Percentiles rank a stretch among this genome's conserved stretches.
phyloP scores from a whole-genome alignment of 306 rosid species.

The Prunus kanzakura region DNA sequence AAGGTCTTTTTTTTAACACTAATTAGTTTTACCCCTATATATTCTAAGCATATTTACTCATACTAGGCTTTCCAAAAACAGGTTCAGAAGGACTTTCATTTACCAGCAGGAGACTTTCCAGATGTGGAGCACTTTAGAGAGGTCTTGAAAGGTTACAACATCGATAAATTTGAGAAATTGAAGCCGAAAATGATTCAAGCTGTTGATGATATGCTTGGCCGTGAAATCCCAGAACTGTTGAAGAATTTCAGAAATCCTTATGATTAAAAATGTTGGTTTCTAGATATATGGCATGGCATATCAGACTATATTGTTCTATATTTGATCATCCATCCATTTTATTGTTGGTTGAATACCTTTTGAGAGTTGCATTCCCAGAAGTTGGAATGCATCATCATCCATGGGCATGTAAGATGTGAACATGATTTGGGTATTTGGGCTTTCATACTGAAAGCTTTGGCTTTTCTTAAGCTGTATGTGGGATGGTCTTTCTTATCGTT shows the following conservation, averaged over 20 bases:
- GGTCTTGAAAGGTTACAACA: conserved; percentile 36
- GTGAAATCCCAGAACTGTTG: conserved; percentile 45
- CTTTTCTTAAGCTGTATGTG: background rate
- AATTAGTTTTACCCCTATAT: background rate
- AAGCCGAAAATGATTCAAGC: conserved; percentile 53
- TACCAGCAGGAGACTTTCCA: conserved; percentile 47
- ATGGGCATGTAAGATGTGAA: background rate
- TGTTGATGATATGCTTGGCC: conserved; percentile 53
- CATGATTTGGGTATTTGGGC: background rate
- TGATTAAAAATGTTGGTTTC: conserved; percentile 11
- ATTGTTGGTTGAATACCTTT: background rate
- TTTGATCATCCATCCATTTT: background rate
- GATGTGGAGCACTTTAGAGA: conserved; percentile 43
- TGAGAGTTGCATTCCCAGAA: background rate
- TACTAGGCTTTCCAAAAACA: conserved; percentile 2
- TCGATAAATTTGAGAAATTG: conserved; percentile 47
- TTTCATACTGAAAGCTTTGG: background rate
- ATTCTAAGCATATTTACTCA: background rate
- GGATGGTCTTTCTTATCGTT: background rate
- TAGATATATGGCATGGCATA: background rate
- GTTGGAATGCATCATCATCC: background rate
- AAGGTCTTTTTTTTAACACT: conserved; percentile 18
- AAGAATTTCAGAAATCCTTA: conserved; percentile 50
- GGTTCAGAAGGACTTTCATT: conserved; percentile 50
- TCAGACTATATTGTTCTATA: background rate